Evolutionary conservation across 2,329 filamentous ascomycete species (phyloP).

Genomic region (Laburnicola sp.): DNA sequence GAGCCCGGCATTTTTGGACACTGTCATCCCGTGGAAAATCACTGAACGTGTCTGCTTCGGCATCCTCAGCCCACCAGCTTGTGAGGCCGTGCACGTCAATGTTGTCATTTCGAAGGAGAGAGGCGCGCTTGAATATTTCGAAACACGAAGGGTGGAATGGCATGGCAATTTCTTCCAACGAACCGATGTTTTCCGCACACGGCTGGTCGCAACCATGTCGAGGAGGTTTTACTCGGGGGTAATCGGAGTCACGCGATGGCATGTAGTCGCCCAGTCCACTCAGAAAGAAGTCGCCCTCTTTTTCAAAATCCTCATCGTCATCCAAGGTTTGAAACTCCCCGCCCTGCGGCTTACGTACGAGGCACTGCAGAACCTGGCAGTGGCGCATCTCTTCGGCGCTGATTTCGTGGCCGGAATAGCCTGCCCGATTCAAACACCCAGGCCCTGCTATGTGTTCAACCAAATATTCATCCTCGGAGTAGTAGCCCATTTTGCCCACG

Average conservation of each 20-base stretch:
- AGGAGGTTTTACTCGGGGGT: background rate
- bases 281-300: background rate
- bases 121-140: slow-evolving; percentile 10
- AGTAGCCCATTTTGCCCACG: background rate
- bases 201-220: background rate
- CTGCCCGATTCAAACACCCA: slow-evolving; percentile 1
- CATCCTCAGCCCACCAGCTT: background rate
- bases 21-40: background rate
- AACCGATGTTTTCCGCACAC: background rate
- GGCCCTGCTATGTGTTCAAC: slow-evolving; percentile 7
- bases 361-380: slow-evolving; percentile 11
- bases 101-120: background rate
- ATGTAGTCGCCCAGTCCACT: slow-evolving; percentile 8
- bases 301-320: slow-evolving; percentile 15
- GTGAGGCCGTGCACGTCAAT: slow-evolving; percentile 4
- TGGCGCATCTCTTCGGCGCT: slow-evolving; percentile 13
- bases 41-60: background rate
- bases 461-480: background rate
- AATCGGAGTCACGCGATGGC: slow-evolving; percentile 5
- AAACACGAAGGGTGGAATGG: slow-evolving; percentile 14
- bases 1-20: background rate
- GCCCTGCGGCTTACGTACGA: slow-evolving; percentile 3
- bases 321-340: background rate
- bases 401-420: slow-evolving; percentile 10
- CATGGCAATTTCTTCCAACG: background rate